Percentiles rank a stretch among this genome's conserved stretches.
phyloP scores from a whole-genome alignment of 148 eudicot genomes.

The Mesembryanthemum crystallinum region DNA sequence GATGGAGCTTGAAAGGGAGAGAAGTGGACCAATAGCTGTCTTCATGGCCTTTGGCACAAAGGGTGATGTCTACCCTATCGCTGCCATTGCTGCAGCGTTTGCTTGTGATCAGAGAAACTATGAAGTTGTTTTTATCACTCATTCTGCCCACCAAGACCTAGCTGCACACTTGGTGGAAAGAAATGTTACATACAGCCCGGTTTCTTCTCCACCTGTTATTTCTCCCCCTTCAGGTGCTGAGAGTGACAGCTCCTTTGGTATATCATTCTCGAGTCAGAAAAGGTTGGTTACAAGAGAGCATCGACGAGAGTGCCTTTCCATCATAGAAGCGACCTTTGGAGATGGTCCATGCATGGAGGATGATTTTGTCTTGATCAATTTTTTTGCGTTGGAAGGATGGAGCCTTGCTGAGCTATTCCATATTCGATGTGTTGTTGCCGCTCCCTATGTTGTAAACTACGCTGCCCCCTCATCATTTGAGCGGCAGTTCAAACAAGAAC shows the following conservation, averaged over 20 bases:
- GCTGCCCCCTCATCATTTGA: constrained; percentile 90
- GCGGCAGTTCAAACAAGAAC: constrained; percentile 59
- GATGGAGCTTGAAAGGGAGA: constrained; percentile 26
- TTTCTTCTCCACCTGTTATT: constrained; percentile 78
- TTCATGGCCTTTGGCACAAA: constrained; percentile 98
- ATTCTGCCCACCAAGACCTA: constrained; percentile 81
- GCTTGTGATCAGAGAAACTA: constrained; percentile 62
- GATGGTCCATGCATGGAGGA: constrained; percentile 45
- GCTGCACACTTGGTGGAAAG: constrained; percentile 44
- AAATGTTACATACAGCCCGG: constrained; percentile 44
- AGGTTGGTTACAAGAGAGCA: constrained; percentile 47
- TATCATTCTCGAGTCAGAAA: constrained; percentile 53
- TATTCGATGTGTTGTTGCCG: constrained; percentile 74
- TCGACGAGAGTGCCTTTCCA: constrained; percentile 55
- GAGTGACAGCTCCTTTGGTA: constrained; percentile 34
- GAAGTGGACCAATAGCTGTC: constrained; percentile 56
- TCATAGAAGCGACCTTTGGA: constrained; percentile 66
- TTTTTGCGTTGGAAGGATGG: constrained; percentile 99
- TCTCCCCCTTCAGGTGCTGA: constrained; percentile 48
- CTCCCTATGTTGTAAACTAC: constrained; percentile 88
- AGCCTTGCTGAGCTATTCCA: constrained; percentile 82
- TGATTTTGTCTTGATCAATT: constrained; percentile 79
- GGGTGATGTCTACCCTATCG: constrained; percentile 84
- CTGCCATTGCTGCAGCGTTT: constrained; percentile 85
- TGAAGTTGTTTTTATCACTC: constrained; percentile 64